Evolutionary conservation across 371 early-diverging fungal genomes (phyloP).

Genomic region (Phascolomyces articulosus): DNA sequence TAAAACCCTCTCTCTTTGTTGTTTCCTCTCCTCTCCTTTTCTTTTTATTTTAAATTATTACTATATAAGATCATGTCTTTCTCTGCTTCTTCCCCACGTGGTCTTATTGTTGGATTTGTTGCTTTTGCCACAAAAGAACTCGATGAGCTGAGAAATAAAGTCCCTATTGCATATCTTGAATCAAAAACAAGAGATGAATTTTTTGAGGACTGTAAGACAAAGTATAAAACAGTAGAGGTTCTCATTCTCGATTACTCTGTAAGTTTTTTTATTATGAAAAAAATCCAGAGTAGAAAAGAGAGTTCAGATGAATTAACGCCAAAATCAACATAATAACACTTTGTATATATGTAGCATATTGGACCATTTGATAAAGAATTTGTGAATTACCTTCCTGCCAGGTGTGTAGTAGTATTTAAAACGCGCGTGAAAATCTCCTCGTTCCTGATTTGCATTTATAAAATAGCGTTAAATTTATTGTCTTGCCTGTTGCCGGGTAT

Average conservation of each 20-base stretch:
- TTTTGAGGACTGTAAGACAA: constrained; percentile 34
- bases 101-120: constrained; percentile 39
- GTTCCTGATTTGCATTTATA: neutral
- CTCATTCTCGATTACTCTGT: constrained; percentile 4
- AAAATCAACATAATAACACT: too few relatives aligned
- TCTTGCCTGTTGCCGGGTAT: constrained; percentile 42
- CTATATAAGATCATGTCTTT: too few relatives aligned
- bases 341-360: too few relatives aligned
- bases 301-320: too few relatives aligned
- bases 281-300: neutral
- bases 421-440: neutral
- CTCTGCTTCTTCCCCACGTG: neutral
- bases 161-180: constrained; percentile 29
- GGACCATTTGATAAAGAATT: constrained; percentile 43
- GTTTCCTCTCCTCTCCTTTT: too few relatives aligned
- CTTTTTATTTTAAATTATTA: too few relatives aligned
- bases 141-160: constrained; percentile 19
- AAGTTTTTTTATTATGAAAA: too few relatives aligned
- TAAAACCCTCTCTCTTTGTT: too few relatives aligned
- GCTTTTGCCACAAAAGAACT: constrained; percentile 30
- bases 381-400: constrained; percentile 29
- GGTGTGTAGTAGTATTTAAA: neutral
- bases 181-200: constrained; percentile 38
- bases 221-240: constrained; percentile 31
- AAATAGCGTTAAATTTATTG: constrained; percentile 34